Conservation (phyloP, 768 basidiomycete genomes). For the Naematelia encephala region DNA sequence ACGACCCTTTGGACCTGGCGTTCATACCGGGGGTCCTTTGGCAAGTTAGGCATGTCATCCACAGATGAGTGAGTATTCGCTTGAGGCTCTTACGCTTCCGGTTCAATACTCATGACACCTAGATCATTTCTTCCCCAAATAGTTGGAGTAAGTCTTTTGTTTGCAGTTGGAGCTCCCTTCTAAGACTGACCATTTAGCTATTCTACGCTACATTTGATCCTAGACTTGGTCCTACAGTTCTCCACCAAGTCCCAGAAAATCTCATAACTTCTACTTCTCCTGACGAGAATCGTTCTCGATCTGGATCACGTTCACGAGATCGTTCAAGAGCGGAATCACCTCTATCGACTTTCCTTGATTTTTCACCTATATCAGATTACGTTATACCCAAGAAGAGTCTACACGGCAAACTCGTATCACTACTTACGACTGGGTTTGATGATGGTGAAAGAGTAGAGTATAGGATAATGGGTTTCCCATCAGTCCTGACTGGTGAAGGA, state of each 20-base stretch:
- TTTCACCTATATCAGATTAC: slow-evolving; percentile 87
- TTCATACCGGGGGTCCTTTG: not conserved
- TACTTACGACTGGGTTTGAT: slow-evolving; percentile 59
- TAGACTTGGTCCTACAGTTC: slow-evolving; percentile 77
- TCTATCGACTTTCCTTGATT: slow-evolving; percentile 64
- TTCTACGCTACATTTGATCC: slow-evolving; percentile 94
- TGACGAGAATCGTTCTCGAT: slow-evolving; percentile 22
- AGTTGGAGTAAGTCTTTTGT: slow-evolving; percentile 42
- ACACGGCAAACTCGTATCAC: slow-evolving; percentile 83
- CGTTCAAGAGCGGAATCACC: slow-evolving; percentile 5
- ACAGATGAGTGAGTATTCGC: not conserved
- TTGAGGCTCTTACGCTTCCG: not conserved
- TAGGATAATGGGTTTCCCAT: slow-evolving; percentile 88
- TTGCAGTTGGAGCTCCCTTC: not conserved
- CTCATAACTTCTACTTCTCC: slow-evolving; percentile 59
- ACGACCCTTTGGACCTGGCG: too few species aligned
- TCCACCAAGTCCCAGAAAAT: slow-evolving; percentile 90
- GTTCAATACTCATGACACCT: slow-evolving; percentile 29
- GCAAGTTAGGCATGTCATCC: not conserved
- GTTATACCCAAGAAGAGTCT: slow-evolving; percentile 83
- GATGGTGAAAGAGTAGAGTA: slow-evolving; percentile 54
- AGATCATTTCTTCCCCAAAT: slow-evolving; percentile 51
- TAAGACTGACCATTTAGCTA: slow-evolving; percentile 48
- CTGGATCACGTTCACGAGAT: slow-evolving; percentile 19
- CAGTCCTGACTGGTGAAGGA: slow-evolving; percentile 58